A percentile compares a stretch with the other conserved stretches of the same genome.
Conservation (phyloP, 148 eudicot species). For the Selenicereus undatus region DNA sequence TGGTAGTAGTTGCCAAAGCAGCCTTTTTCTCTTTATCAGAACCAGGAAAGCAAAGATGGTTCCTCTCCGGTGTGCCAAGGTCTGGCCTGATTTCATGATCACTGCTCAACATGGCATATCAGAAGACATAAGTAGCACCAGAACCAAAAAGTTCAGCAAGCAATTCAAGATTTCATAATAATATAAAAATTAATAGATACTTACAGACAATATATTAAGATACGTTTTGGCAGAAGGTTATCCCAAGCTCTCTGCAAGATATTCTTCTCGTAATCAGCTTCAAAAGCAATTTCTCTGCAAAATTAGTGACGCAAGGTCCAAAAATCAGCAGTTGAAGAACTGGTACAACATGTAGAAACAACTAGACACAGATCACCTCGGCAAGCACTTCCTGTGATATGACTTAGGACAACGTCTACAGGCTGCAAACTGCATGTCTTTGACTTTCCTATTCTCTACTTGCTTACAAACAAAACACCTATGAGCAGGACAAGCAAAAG, state of each 20-base stretch:
- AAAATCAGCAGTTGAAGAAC: not conserved
- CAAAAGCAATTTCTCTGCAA: constrained; percentile 48
- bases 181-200: constrained; percentile 16
- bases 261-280: constrained; percentile 21
- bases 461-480: constrained; percentile 54
- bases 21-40: constrained; percentile 19
- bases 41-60: constrained; percentile 60
- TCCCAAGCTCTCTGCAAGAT: constrained; percentile 71
- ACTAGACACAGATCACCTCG: constrained; percentile 41
- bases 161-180: not conserved
- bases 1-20: constrained; percentile 15
- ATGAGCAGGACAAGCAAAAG: constrained; percentile 74
- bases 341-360: not conserved
- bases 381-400: constrained; percentile 84
- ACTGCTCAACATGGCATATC: constrained; percentile 37
- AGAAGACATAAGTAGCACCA: constrained; percentile 7
- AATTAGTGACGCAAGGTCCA: constrained; percentile 4
- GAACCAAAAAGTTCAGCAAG: not conserved
- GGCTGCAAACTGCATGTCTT: constrained; percentile 66
- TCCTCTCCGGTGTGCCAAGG: constrained; percentile 61
- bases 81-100: constrained; percentile 52
- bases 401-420: constrained; percentile 93
- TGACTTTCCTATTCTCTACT: constrained; percentile 47
- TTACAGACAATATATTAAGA: constrained; percentile 79
- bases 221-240: constrained; percentile 57